phyloP scores from a whole-genome alignment of 2,329 filamentous ascomycete species.

The Neonectria faginata region DNA sequence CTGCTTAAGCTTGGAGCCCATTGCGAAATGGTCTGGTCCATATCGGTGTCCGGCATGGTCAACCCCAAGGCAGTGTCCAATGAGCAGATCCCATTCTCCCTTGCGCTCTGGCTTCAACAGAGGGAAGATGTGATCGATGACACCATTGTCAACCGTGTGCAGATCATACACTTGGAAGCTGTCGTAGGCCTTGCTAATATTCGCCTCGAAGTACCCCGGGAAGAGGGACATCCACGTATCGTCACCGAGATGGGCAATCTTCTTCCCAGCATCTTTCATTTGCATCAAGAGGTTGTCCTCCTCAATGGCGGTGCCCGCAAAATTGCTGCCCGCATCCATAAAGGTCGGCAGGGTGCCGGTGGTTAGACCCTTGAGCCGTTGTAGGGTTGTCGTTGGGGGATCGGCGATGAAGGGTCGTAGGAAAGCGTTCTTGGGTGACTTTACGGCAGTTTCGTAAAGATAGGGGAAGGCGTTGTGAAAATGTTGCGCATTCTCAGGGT shows the following conservation, averaged over 20 bases:
- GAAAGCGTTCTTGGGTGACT: constrained; percentile 84
- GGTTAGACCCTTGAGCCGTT: constrained; percentile 91
- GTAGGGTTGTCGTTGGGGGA: constrained; percentile 92
- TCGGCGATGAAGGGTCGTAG: constrained; percentile 96
- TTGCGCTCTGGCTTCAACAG: constrained; percentile 75
- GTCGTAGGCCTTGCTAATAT: constrained; percentile 89
- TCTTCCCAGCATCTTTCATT: constrained; percentile 73
- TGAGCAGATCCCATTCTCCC: constrained; percentile 89
- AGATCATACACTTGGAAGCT: constrained; percentile 99
- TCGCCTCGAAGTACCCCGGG: constrained; percentile 89
- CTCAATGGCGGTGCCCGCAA: constrained; percentile 93
- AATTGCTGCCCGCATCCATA: constrained; percentile 93
- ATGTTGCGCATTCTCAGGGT: constrained; percentile 53
- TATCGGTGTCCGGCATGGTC: constrained; percentile 98
- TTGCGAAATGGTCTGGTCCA: constrained; percentile 90
- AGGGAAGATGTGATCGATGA: constrained; percentile 90
- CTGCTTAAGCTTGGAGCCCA: constrained; percentile 89
- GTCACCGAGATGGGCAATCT: constrained; percentile 93
- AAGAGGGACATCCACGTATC: constrained; percentile 97
- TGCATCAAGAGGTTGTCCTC: constrained; percentile 85
- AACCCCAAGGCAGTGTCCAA: constrained; percentile 94
- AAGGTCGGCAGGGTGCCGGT: constrained; percentile 96
- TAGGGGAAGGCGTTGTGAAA: constrained; percentile 93
- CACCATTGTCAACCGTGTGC: constrained; percentile 96
- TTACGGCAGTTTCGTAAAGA: constrained; percentile 82